phyloP scores from a whole-genome alignment of 2,329 filamentous ascomycete species.

The Cordyceps javanica region DNA sequence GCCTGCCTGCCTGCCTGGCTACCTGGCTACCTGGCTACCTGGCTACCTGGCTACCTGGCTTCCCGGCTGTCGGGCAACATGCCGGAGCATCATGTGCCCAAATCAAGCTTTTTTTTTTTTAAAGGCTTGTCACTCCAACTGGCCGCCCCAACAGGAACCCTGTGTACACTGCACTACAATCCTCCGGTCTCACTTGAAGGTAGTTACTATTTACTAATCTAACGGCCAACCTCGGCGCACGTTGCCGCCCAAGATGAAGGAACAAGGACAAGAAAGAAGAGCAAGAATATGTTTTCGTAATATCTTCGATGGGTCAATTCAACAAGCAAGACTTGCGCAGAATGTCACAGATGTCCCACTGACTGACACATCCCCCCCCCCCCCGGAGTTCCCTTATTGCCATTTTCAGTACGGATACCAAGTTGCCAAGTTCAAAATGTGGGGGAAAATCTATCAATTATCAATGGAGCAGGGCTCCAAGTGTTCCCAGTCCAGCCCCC shows the following conservation, averaged over 20 bases:
- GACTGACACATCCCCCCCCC: neutral
- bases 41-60: neutral
- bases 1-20: neutral
- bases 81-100: constrained; percentile 5
- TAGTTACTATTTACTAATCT: too few relatives aligned
- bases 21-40: neutral
- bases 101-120: neutral
- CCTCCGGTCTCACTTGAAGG: too few relatives aligned
- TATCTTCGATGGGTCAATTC: too few relatives aligned
- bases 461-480: neutral
- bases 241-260: neutral
- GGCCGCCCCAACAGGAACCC: too few relatives aligned
- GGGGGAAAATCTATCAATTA: neutral
- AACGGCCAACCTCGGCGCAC: too few relatives aligned
- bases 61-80: too few relatives aligned
- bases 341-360: neutral
- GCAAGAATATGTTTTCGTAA: too few relatives aligned
- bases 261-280: too few relatives aligned
- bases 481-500: too few relatives aligned
- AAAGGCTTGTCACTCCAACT: too few relatives aligned
- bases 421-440: too few relatives aligned
- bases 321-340: neutral
- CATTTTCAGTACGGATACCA: neutral
- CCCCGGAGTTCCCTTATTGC: neutral
- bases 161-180: too few relatives aligned